These are phyloP conservation scores for Russula sp. DNA, from an alignment of 768 basidiomycete genomes.

Conservation along the genomic window DNA sequence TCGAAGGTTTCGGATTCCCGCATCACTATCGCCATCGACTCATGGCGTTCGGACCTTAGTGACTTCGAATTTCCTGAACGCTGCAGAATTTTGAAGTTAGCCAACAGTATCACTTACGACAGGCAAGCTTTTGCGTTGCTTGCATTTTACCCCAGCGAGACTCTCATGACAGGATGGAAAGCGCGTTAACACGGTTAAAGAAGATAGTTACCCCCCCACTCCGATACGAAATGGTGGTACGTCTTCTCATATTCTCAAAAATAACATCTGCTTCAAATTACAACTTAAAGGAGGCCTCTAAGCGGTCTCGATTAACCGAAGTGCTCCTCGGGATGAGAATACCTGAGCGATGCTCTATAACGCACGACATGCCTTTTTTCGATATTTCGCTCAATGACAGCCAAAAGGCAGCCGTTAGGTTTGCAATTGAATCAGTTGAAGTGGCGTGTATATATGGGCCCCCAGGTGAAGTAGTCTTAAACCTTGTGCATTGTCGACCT, in stretches of 20 bases:
- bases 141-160: neutral
- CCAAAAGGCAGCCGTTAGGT: slow-evolving; percentile 76
- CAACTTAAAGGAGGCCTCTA: slow-evolving; percentile 31
- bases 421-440: slow-evolving; percentile 73
- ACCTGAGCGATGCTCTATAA: slow-evolving; percentile 34
- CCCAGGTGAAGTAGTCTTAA: slow-evolving; percentile 51
- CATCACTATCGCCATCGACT: slow-evolving; percentile 73
- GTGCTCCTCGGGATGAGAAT: slow-evolving; percentile 63
- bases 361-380: slow-evolving; percentile 52
- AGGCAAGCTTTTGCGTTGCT: slow-evolving; percentile 37
- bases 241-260: neutral
- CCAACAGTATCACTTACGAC: slow-evolving; percentile 89
- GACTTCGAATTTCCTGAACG: slow-evolving; percentile 80
- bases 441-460: slow-evolving; percentile 95
- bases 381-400: slow-evolving; percentile 72
- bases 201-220: slow-evolving; percentile 29
- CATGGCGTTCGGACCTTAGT: slow-evolving; percentile 47
- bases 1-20: slow-evolving; percentile 71
- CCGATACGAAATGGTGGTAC: slow-evolving; percentile 11
- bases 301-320: slow-evolving; percentile 41
- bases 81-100: slow-evolving; percentile 79
- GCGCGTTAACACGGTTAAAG: slow-evolving; percentile 63
- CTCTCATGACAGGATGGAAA: slow-evolving; percentile 63
- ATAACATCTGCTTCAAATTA: neutral
- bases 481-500: neutral